phyloP scores from a whole-genome alignment of 2,329 filamentous ascomycete genomes.

The Gnomoniopsis smithogilvyi region DNA sequence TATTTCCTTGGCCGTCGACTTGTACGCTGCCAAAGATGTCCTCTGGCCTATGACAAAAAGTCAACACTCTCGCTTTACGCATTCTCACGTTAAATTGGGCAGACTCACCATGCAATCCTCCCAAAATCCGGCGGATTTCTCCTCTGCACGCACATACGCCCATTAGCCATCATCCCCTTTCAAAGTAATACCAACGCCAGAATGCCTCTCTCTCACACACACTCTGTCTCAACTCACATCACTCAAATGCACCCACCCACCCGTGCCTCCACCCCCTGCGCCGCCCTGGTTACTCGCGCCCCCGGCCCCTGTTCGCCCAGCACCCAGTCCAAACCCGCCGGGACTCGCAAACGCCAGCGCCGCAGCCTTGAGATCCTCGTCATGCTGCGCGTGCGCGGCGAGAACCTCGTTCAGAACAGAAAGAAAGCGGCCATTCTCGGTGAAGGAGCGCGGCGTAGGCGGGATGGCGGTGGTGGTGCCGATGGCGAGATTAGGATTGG shows the following conservation, averaged over 20 bases:
- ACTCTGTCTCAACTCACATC: constrained; percentile 35
- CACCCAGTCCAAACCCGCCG: constrained; percentile 51
- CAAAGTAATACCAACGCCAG: neutral
- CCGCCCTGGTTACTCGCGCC: constrained; percentile 59
- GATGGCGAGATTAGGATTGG: constrained; percentile 51
- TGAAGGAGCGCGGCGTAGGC: constrained; percentile 58
- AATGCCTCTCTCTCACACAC: neutral
- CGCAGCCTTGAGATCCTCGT: constrained; percentile 53
- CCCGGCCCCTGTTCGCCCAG: constrained; percentile 44
- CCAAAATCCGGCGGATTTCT: constrained; percentile 66
- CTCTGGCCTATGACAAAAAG: constrained; percentile 43
- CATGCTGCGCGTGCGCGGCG: constrained; percentile 50
- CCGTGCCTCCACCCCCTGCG: constrained; percentile 55
- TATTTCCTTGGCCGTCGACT: constrained; percentile 54
- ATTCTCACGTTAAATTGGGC: neutral
- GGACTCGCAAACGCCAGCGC: constrained; percentile 59
- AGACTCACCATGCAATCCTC: constrained; percentile 54
- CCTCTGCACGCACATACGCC: constrained; percentile 21
- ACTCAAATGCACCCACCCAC: constrained; percentile 64
- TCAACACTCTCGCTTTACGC: neutral
- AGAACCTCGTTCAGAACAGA: constrained; percentile 57
- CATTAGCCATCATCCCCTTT: neutral
- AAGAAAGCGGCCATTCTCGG: constrained; percentile 58
- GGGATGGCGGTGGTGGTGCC: constrained; percentile 57
- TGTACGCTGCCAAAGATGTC: constrained; percentile 68